Base-by-base conservation (phyloP, 2,329 filamentous ascomycete genomes). In the Zopfia rhizophila region DNA sequence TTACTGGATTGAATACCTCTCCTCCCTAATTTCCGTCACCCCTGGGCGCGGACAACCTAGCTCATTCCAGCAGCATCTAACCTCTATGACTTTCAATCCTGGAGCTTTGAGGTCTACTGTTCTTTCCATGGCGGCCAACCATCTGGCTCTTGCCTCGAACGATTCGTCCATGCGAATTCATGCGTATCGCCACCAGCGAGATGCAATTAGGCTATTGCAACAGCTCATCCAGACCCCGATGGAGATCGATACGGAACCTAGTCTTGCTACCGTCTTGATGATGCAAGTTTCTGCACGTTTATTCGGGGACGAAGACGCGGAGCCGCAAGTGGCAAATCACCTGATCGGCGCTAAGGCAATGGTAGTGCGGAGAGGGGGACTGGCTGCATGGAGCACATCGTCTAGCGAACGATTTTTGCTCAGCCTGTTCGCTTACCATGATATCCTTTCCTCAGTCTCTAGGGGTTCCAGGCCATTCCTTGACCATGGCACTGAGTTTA, bases 231-330 rank as follows among this genome's bases (percentile, higher is more conserved):
- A 60, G 14, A 51, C 60, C 19, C 61, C 63, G 23, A 23, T 28
- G 8, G 45, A 58, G 10, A 44, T 55, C 6, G 43, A 53, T 7
- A 37, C 46, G 3, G 65, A 68, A 28, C 48, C 60, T 1, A 56
- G 61, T 17, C 46, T 68, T 7, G 63, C 65, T 7, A 67, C 65
- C 7, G 61, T 67, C 7, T 41, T 68, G 39, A 68, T 67, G 63
- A 68, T 68, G 65, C 65, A 68, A 24, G 54, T 68, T 14, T 68
- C 62, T 4, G 55, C 57, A 23, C 61, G 63, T 4, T 35, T 67
- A 2, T 63, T 66, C 17, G 58, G 58, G 3, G 60, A 60, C 18
- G 65, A 65, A 18, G 35, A 49, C 28, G 53, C 58, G 11, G 63
- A 66, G 42, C 48, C 41, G 0, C 54, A 46, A 21, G 50, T 63